A percentile compares a stretch with the other conserved stretches of the same genome.
These are phyloP conservation scores for Xylariaceae sp. DNA, from an alignment of 2,329 filamentous ascomycete genomes.

Conservation along the genomic window DNA sequence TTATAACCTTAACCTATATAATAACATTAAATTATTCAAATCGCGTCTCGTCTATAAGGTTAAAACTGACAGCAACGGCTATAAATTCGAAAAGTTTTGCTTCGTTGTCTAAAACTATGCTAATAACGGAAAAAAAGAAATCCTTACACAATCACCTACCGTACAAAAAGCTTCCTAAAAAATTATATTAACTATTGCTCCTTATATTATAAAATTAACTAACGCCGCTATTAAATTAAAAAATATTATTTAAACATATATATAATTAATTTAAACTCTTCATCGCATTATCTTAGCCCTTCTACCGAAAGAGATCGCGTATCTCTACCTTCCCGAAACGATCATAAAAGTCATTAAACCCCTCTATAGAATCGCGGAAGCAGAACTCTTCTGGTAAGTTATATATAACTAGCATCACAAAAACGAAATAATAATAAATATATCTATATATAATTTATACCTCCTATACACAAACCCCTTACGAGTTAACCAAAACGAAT, in stretches of 20 bases:
- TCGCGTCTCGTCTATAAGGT: too few species aligned
- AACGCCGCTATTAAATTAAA: neutral
- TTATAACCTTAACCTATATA: too few species aligned
- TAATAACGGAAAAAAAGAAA: neutral
- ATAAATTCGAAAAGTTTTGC: neutral
- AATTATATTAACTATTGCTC: neutral
- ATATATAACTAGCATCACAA: neutral
- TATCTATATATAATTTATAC: neutral
- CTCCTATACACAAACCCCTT: neutral
- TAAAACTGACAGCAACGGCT: neutral
- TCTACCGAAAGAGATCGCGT: neutral
- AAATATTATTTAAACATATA: conserved; percentile 1
- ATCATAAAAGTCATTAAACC: neutral
- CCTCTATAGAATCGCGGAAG: neutral
- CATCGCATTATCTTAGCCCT: neutral
- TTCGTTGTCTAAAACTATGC: neutral
- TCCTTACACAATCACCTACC: neutral
- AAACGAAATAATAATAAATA: neutral
- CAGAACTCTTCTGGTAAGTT: neutral
- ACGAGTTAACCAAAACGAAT: neutral
- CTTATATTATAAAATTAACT: neutral
- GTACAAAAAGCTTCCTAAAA: neutral
- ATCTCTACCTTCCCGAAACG: neutral
- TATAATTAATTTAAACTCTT: neutral
- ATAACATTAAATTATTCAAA: too few species aligned